phyloP scores from a whole-genome alignment of 441 rosid species.

The Daphne laureola region DNA sequence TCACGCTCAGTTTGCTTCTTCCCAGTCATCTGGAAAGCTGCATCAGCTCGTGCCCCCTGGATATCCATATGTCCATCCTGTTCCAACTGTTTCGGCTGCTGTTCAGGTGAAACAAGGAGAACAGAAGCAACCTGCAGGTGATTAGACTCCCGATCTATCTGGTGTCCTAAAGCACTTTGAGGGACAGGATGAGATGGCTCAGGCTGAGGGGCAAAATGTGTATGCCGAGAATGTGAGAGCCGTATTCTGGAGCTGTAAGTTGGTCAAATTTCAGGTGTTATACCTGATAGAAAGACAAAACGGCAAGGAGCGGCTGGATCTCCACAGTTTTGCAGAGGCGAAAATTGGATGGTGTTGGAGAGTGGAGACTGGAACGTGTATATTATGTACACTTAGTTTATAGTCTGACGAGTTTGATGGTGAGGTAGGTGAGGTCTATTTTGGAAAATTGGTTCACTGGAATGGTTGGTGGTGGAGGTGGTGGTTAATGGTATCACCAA shows the following conservation, averaged over 20 bases:
- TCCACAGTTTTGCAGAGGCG: slow-evolving; percentile 15
- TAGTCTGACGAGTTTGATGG: slow-evolving; percentile 24
- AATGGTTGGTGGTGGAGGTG: slow-evolving; percentile 12
- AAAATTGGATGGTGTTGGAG: slow-evolving; percentile 12
- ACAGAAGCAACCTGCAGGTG: slow-evolving; percentile 84
- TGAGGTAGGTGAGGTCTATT: slow-evolving; percentile 7
- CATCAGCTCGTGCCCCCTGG: slow-evolving; percentile 60
- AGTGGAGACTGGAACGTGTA: slow-evolving; percentile 14
- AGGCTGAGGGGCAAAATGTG: too few species aligned
- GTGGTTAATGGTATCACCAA: neutral
- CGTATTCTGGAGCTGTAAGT: too few species aligned
- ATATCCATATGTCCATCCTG: slow-evolving; percentile 48
- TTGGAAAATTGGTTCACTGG: slow-evolving; percentile 19
- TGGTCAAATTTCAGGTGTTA: too few species aligned
- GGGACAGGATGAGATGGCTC: too few species aligned
- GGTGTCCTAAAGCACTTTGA: too few species aligned
- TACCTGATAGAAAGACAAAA: slow-evolving; percentile 1
- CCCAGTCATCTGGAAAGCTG: slow-evolving; percentile 44
- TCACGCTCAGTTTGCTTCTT: slow-evolving; percentile 35
- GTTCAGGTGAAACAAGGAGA: slow-evolving; percentile 82
- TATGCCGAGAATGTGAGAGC: too few species aligned
- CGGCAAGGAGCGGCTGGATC: slow-evolving; percentile 1
- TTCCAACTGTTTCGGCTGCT: slow-evolving; percentile 41
- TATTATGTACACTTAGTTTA: slow-evolving; percentile 19
- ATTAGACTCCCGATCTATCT: slow-evolving; percentile 26